Base-by-base conservation (phyloP, 371 early-diverging fungal genomes). In the Mortierella sp. region DNA sequence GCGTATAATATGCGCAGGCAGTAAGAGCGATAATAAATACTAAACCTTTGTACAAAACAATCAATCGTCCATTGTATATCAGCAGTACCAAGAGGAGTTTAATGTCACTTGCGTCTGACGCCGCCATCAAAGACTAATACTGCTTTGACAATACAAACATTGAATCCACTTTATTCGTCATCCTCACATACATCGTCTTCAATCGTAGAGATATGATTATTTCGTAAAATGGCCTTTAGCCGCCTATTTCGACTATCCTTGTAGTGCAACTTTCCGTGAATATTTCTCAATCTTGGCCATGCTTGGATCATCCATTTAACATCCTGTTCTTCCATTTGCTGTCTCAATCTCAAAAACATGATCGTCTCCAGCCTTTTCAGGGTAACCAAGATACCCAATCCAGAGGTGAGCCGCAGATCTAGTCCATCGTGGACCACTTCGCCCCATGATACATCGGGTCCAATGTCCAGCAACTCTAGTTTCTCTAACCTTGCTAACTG, bases 271-370 rank as follows among this genome's bases (percentile, higher is more conserved):
- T 55, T 26, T 10, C 28, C 55, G 10, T 26, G 24, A 28, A 55
- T 9, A 26, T 24, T 55, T 28, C 24, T 28, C 28, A 62, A 16
- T 40, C 62, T 62, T 62, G 62, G 62, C 62, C 62, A 62, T 20
- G 45, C 45, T 26, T 62, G 26, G 10, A 40, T 39, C 62, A 62
- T 35, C 62, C 62, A 62, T 6, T 12, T 22, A 26, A 62, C 40
- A 43, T 62, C 37, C 14, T 22, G 43, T 10, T 24, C 24, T 1
- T n/a, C 40, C 62, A 62, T 62, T 24, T 45, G 22, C 24, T 62
- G 62, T 24, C 45, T 43, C 22, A 62, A 10, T 14, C 12, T 3
- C 5, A 39, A 22, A 26, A 62, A 62, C 16, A 16, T 12, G 10
- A 62, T 18, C 9, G 37, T 14, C 45, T 62, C 62, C 4, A 62